Evolutionary conservation across 2,329 filamentous ascomycete species (phyloP), one percentile per base, ranked within the genome.

Genomic region (Paecilomyces niveus): DNA sequence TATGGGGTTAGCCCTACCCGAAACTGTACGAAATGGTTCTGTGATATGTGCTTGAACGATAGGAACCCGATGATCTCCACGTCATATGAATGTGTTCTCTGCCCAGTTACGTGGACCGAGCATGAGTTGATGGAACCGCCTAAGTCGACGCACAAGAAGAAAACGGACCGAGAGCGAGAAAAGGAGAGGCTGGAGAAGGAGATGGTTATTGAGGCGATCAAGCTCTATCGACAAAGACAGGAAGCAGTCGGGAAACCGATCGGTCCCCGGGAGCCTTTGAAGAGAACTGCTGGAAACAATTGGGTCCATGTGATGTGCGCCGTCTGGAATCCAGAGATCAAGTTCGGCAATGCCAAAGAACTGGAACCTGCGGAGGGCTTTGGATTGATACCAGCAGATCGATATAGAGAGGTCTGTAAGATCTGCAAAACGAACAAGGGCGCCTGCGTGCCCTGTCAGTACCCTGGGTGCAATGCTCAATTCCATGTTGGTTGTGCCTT

Each of bases 221-320:
- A 93, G n/a, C 87, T 87, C 58, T 96, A 96, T 72, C 85, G 85
- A 49, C 89, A 89, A 70, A 87, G 85, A 68, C 93, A 99, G 74
- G 85, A 90, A 69, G 89, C 93, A 61, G 85, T 88, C 67, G 91
- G 92, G 65, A 89, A 92, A 54, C 93, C 94, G 1, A 75, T 88
- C 35, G 85, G 90, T 63, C 94, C 94, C 26, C 85, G 94, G 54
- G 94, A 97, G 71, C 89, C 94, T 3, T 79, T 99, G 62, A 99
- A 99, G 76, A 86, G 90, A 54, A 99, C 94, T 0, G 90, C 89
- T 3, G 92, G 95, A 71, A 97, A 97, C 76, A 97, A 97, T 69
- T 99, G 94, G 94, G 90, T 97, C 15, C 94, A 99, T 71, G 91
- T 97, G 29, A 88, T 89, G 39, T 99, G 94, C 70, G 92, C 94